Evolutionary conservation across 768 basidiomycete genomes (phyloP), one percentile per base, ranked within the genome.

Genomic region (Mycena indigotica): DNA sequence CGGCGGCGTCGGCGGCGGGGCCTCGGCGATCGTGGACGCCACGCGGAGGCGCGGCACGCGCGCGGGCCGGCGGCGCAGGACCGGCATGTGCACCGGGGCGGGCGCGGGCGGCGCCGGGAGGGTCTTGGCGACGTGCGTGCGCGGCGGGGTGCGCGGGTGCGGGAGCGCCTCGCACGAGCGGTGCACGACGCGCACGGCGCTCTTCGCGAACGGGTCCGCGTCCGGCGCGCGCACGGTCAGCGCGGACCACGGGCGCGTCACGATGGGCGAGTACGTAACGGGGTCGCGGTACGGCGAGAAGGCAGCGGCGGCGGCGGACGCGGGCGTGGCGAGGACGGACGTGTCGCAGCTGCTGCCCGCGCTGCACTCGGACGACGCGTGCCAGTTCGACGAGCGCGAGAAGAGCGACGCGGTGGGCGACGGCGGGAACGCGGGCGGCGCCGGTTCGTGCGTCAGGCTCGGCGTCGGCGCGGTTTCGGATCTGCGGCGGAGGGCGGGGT

Each of bases 121-220:
- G 32, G 10, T 35, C 10, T 35, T 8, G 32, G 32, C 10, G 17
- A 35, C 32, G 8, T 35, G 32, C n/a, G n/a, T n/a, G n/a, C n/a
- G 17, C 8, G 32, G 10, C 8, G 17, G 8, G 32, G 32, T 8
- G 17, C 32, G 15, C 41, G 45, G 46, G 21, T 15, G 24, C 28
- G 56, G 56, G 24, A 57, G 38, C 45, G 40, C 60, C 39, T 61
- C 60, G 52, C 56, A 61, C n/a, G 66, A 66, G 29, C 57, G 65
- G 5, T 62, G 53, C 10, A 70, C 60, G 55, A 70, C 60, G 41
- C 67, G 59, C 12, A 70, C 63, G 4, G 50, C 54, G 39, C 62
- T 64, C 15, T 70, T 70, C 1, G 68, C 68, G 26, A 70, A 70
- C 0, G 69, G 69, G 52, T 70, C 69, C 41, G 6, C 41, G 41